Percentiles rank a stretch among this genome's conserved stretches.
These are phyloP conservation scores for Carex scoparia DNA, from an alignment of 176 grass and related monocot species.

Conservation along the genomic window DNA sequence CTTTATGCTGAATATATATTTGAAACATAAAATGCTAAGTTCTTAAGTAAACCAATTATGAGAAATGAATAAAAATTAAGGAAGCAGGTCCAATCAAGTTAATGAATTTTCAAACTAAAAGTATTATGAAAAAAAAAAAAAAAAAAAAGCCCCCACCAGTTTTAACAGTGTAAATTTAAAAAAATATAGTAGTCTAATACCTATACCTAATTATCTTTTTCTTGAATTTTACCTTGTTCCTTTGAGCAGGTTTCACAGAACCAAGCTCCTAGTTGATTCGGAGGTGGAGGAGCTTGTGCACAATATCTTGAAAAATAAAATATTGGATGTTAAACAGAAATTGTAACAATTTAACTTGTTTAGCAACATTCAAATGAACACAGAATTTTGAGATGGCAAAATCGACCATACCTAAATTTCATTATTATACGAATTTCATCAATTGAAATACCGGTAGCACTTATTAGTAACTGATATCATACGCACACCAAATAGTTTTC, in stretches of 20 bases:
- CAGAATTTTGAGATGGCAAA: background rate
- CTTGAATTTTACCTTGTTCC: background rate
- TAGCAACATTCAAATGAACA: background rate
- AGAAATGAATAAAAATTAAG: background rate
- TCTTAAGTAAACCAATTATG: background rate
- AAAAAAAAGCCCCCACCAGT: background rate
- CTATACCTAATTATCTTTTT: background rate
- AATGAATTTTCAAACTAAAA: background rate
- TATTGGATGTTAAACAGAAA: background rate
- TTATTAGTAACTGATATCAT: background rate
- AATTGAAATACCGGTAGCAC: background rate
- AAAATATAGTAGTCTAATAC: background rate
- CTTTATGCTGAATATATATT: background rate
- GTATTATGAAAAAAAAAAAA: background rate
- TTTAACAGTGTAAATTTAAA: background rate
- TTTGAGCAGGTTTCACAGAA: background rate
- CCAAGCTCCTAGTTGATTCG: background rate
- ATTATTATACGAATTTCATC: background rate
- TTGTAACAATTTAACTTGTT: background rate
- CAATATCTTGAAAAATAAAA: background rate
- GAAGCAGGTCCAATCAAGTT: background rate
- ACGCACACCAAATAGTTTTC: too few relatives aligned
- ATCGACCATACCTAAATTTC: background rate
- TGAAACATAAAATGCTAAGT: background rate
- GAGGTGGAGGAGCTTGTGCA: background rate